These are phyloP conservation scores for Crithidia mellificae DNA, from an alignment of 208 protist genomes.

Conservation along the genomic window DNA sequence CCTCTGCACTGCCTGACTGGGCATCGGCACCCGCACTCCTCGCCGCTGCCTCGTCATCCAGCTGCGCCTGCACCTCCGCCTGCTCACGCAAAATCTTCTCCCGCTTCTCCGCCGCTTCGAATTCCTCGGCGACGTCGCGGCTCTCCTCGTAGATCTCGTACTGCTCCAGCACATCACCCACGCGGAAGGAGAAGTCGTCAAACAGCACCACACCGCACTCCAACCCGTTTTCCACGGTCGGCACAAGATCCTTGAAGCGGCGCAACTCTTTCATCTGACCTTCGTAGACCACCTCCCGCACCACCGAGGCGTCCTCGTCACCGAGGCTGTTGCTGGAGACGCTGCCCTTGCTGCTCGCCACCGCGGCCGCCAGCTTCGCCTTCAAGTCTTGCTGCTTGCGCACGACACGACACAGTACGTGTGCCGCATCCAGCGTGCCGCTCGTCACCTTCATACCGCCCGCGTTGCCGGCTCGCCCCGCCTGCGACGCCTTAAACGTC, in stretches of 20 bases:
- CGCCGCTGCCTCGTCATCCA: conserved; percentile 26
- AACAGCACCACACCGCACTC: conserved; percentile 91
- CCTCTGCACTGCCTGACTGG: not conserved
- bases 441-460: conserved; percentile 81
- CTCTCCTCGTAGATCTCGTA: conserved; percentile 77
- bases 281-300: conserved; percentile 77
- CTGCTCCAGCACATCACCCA: conserved; percentile 79
- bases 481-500: conserved; percentile 85
- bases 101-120: conserved; percentile 61
- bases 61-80: conserved; percentile 49
- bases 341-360: conserved; percentile 9
- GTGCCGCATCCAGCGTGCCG: conserved; percentile 69
- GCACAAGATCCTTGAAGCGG: conserved; percentile 88
- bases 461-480: conserved; percentile 79
- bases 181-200: conserved; percentile 84
- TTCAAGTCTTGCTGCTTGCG: conserved; percentile 46
- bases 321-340: not conserved
- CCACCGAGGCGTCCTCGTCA: conserved; percentile 39
- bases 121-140: conserved; percentile 83
- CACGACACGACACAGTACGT: conserved; percentile 68
- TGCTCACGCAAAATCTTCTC: conserved; percentile 70
- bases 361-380: conserved; percentile 14
- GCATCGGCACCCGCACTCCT: not conserved
- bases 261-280: conserved; percentile 88
- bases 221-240: conserved; percentile 79